Percentiles rank a stretch among this genome's conserved stretches.
Evolutionary conservation across 2,329 filamentous ascomycete species (phyloP).

Genomic region (Calonectria fujianensis): DNA sequence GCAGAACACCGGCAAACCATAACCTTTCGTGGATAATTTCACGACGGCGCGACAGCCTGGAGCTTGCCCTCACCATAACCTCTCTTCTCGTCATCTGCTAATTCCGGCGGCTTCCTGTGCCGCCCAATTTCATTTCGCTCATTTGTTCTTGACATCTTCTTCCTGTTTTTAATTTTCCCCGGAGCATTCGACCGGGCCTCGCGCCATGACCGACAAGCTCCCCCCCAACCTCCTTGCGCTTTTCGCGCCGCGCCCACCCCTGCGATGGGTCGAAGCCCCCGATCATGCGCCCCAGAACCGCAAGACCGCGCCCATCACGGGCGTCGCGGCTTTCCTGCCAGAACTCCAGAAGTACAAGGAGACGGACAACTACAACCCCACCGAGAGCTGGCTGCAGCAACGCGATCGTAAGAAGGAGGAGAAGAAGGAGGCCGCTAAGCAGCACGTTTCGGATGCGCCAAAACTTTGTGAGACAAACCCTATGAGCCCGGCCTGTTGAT

Average conservation of each 20-base stretch:
- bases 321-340: constrained; percentile 84
- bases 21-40: constrained; percentile 53
- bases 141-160: constrained; percentile 25
- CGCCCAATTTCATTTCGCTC: constrained; percentile 42
- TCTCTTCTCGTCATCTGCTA: constrained; percentile 37
- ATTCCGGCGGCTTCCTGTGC: constrained; percentile 37
- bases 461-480: constrained; percentile 73
- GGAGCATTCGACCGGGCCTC: constrained; percentile 34
- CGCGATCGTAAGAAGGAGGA: constrained; percentile 90
- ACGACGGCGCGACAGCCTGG: constrained; percentile 49
- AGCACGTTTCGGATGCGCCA: constrained; percentile 77
- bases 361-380: constrained; percentile 84
- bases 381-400: constrained; percentile 93
- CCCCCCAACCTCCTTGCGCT: constrained; percentile 94
- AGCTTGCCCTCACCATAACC: constrained; percentile 37
- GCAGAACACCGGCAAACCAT: constrained; percentile 49
- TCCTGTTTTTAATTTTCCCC: constrained; percentile 28
- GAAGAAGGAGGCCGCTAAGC: constrained; percentile 81
- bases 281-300: constrained; percentile 90
- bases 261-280: constrained; percentile 89
- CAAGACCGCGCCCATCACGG: constrained; percentile 82
- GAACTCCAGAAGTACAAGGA: constrained; percentile 86
- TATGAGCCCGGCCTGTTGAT: not conserved
- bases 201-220: constrained; percentile 94
- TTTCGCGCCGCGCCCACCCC: constrained; percentile 93